phyloP scores from a whole-genome alignment of 2,329 filamentous ascomycete species.

The Macrophomina phaseolina region DNA sequence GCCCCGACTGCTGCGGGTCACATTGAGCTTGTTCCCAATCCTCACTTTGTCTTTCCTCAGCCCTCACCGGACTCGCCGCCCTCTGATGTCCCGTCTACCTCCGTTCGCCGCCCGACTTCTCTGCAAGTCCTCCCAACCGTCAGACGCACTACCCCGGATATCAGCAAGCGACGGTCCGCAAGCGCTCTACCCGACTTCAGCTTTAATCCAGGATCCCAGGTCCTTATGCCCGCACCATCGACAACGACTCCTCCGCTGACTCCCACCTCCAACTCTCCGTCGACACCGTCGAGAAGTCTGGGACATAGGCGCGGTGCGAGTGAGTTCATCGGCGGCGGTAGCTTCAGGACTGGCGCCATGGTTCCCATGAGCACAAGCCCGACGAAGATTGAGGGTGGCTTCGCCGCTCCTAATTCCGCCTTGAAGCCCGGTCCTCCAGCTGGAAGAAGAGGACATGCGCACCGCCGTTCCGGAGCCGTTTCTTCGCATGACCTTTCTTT shows the following conservation, averaged over 20 bases:
- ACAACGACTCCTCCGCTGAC: constrained; percentile 45
- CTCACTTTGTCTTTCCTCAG: constrained; percentile 56
- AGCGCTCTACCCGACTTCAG: constrained; percentile 55
- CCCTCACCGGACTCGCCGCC: constrained; percentile 39
- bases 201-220: constrained; percentile 52
- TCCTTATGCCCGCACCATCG: constrained; percentile 30
- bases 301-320: constrained; percentile 80
- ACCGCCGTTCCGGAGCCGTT: constrained; percentile 80
- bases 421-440: constrained; percentile 55
- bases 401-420: constrained; percentile 61
- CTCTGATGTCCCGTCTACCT: constrained; percentile 38
- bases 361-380: constrained; percentile 71
- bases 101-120: constrained; percentile 45
- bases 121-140: constrained; percentile 43
- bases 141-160: constrained; percentile 39
- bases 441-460: constrained; percentile 72
- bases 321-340: constrained; percentile 82
- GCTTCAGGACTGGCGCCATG: constrained; percentile 52
- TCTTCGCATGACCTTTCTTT: constrained; percentile 81
- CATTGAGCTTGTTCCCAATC: constrained; percentile 54
- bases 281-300: constrained; percentile 59
- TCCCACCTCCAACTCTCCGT: constrained; percentile 42
- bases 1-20: constrained; percentile 37
- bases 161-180: constrained; percentile 48
- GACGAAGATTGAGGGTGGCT: constrained; percentile 66